Evolutionary conservation across 768 basidiomycete genomes (phyloP).

Genomic region (Lentinula sp.): DNA sequence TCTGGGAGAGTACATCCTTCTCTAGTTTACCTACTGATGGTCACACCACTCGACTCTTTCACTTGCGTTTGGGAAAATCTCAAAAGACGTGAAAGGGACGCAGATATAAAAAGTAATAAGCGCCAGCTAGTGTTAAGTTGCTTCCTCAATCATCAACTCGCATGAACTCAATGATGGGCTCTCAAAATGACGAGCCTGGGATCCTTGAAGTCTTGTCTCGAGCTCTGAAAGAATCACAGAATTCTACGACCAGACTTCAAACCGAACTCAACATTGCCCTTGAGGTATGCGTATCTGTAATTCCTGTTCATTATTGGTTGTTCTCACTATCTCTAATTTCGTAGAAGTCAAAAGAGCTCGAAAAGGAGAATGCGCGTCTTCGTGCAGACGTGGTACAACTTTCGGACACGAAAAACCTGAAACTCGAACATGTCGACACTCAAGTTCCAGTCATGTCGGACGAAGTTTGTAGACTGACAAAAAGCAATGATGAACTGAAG

Average conservation of each 20-base stretch:
- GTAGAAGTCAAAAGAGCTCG: neutral
- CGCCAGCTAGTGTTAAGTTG: too few relatives aligned
- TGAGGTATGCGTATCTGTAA: neutral
- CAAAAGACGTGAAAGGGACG: too few relatives aligned
- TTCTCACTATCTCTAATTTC: neutral
- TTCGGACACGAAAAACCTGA: neutral
- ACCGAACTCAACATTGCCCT: neutral
- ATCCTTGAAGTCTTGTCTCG: neutral
- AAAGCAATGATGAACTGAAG: neutral
- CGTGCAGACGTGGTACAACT: neutral
- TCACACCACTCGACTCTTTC: too few relatives aligned
- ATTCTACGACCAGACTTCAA: neutral
- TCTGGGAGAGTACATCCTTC: too few relatives aligned
- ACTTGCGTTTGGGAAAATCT: too few relatives aligned
- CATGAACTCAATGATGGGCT: too few relatives aligned
- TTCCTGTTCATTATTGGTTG: neutral
- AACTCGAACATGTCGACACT: neutral
- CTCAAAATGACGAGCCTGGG: neutral
- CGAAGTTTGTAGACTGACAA: too few relatives aligned
- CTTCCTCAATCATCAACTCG: too few relatives aligned
- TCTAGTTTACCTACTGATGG: too few relatives aligned
- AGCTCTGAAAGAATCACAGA: neutral
- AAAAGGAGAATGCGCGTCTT: neutral
- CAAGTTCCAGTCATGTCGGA: neutral
- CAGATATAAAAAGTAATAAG: too few relatives aligned